These are phyloP conservation scores for Dryas drummondii DNA, from an alignment of 306 rosid species.

Conservation along the genomic window DNA sequence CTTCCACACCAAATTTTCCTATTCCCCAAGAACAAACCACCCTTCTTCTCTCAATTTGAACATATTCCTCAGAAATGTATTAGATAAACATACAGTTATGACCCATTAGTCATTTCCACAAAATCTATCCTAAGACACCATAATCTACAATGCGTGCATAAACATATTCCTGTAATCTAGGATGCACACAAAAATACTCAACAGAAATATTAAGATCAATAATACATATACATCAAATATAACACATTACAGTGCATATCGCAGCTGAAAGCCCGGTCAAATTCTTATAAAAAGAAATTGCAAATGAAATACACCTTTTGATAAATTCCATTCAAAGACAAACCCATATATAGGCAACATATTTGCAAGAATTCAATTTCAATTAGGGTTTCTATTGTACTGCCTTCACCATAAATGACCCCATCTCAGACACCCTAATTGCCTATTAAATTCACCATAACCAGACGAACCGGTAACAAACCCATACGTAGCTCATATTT, in stretches of 20 bases:
- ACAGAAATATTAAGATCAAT: background rate
- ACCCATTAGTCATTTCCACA: background rate
- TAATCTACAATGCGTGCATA: background rate
- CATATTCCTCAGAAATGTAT: background rate
- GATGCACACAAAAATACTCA: background rate
- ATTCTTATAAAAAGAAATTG: too few relatives aligned
- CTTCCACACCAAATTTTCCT: background rate
- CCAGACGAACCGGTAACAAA: too few relatives aligned
- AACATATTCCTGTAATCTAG: background rate
- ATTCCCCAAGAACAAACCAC: background rate
- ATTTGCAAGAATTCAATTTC: background rate
- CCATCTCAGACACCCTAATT: conserved; percentile 12
- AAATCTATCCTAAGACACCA: background rate
- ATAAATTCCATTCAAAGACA: background rate
- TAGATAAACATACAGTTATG: background rate
- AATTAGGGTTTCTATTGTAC: background rate
- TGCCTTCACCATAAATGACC: background rate
- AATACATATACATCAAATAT: background rate
- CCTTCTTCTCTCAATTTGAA: background rate
- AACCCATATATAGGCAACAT: background rate
- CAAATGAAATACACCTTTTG: background rate
- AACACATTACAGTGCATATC: background rate
- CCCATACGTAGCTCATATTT: too few relatives aligned
- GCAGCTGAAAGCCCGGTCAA: background rate
- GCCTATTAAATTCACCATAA: background rate